Base-by-base conservation (phyloP, 2,329 filamentous ascomycete genomes). In the Aspergillus sp. region DNA sequence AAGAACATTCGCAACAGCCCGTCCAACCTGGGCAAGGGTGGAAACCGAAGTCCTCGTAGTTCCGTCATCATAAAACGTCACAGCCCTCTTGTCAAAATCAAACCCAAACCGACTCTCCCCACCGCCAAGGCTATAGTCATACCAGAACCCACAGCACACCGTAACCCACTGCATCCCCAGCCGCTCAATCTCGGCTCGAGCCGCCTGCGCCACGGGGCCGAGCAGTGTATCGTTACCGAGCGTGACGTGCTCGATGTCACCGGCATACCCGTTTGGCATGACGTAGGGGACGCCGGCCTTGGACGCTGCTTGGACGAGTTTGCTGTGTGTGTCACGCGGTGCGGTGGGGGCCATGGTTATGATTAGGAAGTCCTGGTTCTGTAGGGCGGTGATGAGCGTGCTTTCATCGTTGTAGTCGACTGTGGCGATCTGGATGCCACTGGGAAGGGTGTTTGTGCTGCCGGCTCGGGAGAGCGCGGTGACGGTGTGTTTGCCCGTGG, bases 11-110 rank as follows among this genome's bases (percentile, higher is more conserved):
- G 85, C 85, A 13, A 88, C 78, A 0, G 84, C 86, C 65, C 79
- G 70, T 64, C 81, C 81, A 67, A 82, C 76, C 74, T 90, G 87
- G 6, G 77, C 66, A 81, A 84, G 87, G 0, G 89, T 90, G 13
- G 83, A 85, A 0, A 79, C 83, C 63, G 83, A 85, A 69, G 86
- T 85, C 63, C 77, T 81, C 3, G 79, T 82, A 22, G 80, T 81
- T 0, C 89, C 89, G 30, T 86, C 84, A 62, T 87, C 86, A 60
- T 80, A 85, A n/a, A 85, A 69, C 0, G 79, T 82, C 11, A 81
- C 69, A 6, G 69, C 71, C 0, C 73, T 73, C 45, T 80, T 77
- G 7, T 73, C 66, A 49, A 86, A 74, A 57, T 85, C 82, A 70
- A 86, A 84, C 1, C 85, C 85, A 62, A 77, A 84, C 47, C 72